These are phyloP conservation scores for Petunia axillaris DNA, from an alignment of 257 asterid genomes.

Conservation along the genomic window DNA sequence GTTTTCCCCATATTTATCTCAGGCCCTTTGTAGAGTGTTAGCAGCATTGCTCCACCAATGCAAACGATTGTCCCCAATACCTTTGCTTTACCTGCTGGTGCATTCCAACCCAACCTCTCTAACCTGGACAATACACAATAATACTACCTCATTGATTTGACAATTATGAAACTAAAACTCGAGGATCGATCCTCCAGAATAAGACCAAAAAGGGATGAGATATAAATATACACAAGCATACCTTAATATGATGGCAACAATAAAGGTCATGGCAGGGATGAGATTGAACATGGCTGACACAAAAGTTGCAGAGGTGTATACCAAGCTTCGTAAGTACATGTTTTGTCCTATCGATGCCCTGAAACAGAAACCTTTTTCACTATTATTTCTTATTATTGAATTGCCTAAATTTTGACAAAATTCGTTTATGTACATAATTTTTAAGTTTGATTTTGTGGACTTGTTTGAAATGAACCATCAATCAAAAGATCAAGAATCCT, in stretches of 20 bases:
- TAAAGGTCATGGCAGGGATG: conserved; percentile 66
- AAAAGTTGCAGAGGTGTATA: conserved; percentile 63
- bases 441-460: neutral
- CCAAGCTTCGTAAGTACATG: conserved; percentile 50
- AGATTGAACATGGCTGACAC: conserved; percentile 69
- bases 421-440: neutral
- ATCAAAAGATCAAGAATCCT: neutral
- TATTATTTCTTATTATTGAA: neutral
- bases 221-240: conserved; percentile 11
- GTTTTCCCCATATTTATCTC: conserved; percentile 47
- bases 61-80: conserved; percentile 63
- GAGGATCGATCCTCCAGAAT: neutral
- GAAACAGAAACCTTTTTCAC: conserved; percentile 19
- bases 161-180: conserved; percentile 6
- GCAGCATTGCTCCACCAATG: conserved; percentile 75
- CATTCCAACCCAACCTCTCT: conserved; percentile 63
- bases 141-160: neutral
- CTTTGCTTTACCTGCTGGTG: conserved; percentile 71
- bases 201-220: neutral
- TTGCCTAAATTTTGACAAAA: neutral
- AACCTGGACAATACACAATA: conserved; percentile 40
- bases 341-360: conserved; percentile 77
- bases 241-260: conserved; percentile 57
- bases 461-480: neutral
- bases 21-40: conserved; percentile 75